Evolutionary conservation across 2,329 filamentous ascomycete genomes (phyloP), one percentile per base, ranked within the genome.

Genomic region (Fusarium cyanostomum): DNA sequence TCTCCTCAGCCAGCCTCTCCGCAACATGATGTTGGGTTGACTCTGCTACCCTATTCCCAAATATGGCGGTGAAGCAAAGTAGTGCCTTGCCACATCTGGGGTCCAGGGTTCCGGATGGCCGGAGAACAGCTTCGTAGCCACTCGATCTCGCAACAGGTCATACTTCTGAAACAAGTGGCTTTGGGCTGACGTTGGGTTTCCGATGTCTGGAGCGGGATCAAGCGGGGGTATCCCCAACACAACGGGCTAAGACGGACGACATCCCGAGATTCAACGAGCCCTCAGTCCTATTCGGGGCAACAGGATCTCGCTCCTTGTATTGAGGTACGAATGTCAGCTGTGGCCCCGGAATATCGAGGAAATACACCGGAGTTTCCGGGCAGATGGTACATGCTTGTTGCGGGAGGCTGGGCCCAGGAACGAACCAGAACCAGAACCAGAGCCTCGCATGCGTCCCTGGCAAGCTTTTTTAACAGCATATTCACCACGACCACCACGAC

Each of bases 131-230:
- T 45, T 67, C 41, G 31, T 54, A 58, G 67, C 69, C 69, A 64
- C 60, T 68, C 48, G 52, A 66, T 59, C 53, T 55, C 33, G n/a
- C 51, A 52, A 50, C 27, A 21, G 38, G 34, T 46, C 46, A 26
- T 59, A 28, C 26, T 59, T 69, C 63, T 70, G 69, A 71, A 71
- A 71, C 67, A 57, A 62, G 67, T 70, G 63, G 69, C 69, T 68
- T 68, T 53, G 43, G 52, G 52, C 61, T 68, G 61, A 68, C 24
- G 48, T 52, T 58, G 26, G 44, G 53, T 54, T 54, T 52, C 56
- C 59, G 56, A 62, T 59, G 39, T 52, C 44, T 59, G 28, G 46
- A 44, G 48, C 34, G 35, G 35, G 31, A 27, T 16, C 18, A 34
- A 51, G 55, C 61, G 33, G 56, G 66, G 64, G 59, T 28, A 53